Conservation (phyloP, 2,329 filamentous ascomycete genomes). For the Colletotrichum musae region DNA sequence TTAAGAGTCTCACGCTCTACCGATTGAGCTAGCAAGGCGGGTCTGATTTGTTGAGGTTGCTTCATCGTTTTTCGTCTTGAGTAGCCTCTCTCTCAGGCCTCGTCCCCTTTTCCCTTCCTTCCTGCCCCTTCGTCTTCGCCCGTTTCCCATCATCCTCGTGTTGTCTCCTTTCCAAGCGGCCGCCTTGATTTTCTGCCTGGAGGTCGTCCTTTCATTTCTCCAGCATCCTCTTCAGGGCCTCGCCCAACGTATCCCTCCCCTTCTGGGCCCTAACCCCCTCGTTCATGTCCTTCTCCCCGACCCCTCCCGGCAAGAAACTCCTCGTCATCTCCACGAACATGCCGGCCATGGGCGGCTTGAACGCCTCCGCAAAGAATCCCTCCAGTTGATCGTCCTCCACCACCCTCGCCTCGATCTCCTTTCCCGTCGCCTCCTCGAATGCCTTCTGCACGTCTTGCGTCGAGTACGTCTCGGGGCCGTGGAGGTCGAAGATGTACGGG, state of each 20-base stretch:
- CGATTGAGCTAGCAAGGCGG: constrained; percentile 73
- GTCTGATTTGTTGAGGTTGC: background rate
- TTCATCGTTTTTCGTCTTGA: background rate
- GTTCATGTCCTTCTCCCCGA: constrained; percentile 42
- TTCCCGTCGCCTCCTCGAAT: constrained; percentile 47
- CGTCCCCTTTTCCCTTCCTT: too few species aligned
- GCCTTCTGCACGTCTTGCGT: constrained; percentile 47
- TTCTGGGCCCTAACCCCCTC: constrained; percentile 3
- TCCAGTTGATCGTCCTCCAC: constrained; percentile 45
- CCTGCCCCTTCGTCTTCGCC: background rate
- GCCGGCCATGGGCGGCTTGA: constrained; percentile 42
- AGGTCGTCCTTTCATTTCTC: background rate
- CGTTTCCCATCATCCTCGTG: background rate
- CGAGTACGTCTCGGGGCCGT: constrained; percentile 49
- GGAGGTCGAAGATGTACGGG: constrained; percentile 44
- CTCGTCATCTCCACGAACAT: constrained; percentile 37
- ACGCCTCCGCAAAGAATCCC: constrained; percentile 44
- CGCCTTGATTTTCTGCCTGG: too few species aligned
- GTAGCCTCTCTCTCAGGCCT: background rate
- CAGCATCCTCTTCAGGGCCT: constrained; percentile 4
- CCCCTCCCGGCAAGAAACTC: constrained; percentile 45
- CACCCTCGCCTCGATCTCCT: constrained; percentile 43
- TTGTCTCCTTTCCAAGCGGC: too few species aligned
- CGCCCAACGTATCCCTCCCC: constrained; percentile 9
- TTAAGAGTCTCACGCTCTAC: constrained; percentile 82